Percentiles rank a stretch among this genome's conserved stretches.
Conservation (phyloP, 1,139 yeast species). For the Groenewaldozyma sp. region DNA sequence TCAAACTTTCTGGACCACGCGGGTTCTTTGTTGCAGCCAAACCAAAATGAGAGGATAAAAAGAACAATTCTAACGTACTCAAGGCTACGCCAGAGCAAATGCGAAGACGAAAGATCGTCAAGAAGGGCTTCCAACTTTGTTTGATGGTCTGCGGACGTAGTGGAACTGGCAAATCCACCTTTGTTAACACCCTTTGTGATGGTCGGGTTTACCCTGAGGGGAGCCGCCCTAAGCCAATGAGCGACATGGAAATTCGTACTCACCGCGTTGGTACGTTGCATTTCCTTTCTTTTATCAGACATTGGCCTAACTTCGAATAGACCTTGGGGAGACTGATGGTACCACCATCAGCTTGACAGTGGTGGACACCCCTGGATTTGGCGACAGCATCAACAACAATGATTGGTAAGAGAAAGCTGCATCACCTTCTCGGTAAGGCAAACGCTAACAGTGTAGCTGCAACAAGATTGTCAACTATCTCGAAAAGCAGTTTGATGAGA, state of each 20-base stretch:
- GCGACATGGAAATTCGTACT: slow-evolving; percentile 18
- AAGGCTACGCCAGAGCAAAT: slow-evolving; percentile 23
- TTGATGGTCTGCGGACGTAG: slow-evolving; percentile 68
- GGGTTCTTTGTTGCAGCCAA: not conserved
- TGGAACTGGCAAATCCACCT: slow-evolving; percentile 79
- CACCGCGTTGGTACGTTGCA: slow-evolving; percentile 11
- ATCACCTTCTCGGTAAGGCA: not conserved
- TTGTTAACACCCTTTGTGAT: slow-evolving; percentile 80
- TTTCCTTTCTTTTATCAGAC: not conserved
- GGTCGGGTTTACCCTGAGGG: slow-evolving; percentile 28
- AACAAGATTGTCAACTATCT: slow-evolving; percentile 63
- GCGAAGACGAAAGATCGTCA: slow-evolving; percentile 67
- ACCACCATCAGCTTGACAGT: slow-evolving; percentile 48
- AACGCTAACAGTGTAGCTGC: slow-evolving; percentile 34
- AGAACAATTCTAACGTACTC: not conserved
- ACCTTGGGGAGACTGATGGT: slow-evolving; percentile 43
- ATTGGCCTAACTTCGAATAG: slow-evolving; percentile 9
- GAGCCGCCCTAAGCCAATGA: slow-evolving; percentile 11
- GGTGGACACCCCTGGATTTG: slow-evolving; percentile 76
- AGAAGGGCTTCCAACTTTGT: slow-evolving; percentile 76
- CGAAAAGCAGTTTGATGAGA: slow-evolving; percentile 87
- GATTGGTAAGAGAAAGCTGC: slow-evolving; percentile 30
- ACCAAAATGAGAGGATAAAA: not conserved
- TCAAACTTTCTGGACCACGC: no score
- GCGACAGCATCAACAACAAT: slow-evolving; percentile 57